Conservation (phyloP, 192 early-diverging fungal genomes). For the Chytriomyces sp. region DNA sequence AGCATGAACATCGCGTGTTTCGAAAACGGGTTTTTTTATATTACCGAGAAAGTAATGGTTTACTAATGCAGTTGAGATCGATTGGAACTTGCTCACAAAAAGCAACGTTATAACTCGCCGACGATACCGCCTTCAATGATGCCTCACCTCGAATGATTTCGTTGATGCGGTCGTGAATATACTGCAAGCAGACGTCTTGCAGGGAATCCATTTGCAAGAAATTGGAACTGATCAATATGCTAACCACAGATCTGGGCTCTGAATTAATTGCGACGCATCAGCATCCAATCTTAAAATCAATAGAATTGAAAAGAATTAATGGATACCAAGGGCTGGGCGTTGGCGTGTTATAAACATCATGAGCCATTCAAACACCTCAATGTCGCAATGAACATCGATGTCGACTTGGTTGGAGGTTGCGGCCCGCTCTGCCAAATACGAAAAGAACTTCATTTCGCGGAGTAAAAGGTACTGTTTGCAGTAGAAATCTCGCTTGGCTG, state of each 20-base stretch:
- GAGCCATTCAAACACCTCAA: slow-evolving; percentile 65
- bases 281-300: background rate
- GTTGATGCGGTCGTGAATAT: slow-evolving; percentile 55
- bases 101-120: slow-evolving; percentile 5
- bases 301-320: background rate
- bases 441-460: slow-evolving; percentile 60
- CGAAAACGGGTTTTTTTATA: background rate
- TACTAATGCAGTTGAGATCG: slow-evolving; percentile 53
- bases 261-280: no score
- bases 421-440: slow-evolving; percentile 40
- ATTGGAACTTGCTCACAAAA: slow-evolving; percentile 47
- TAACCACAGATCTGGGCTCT: slow-evolving; percentile 53
- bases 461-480: slow-evolving; percentile 54
- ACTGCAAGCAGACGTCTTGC: slow-evolving; percentile 52
- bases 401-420: slow-evolving; percentile 39
- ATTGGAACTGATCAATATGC: slow-evolving; percentile 60
- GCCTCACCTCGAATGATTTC: slow-evolving; percentile 51
- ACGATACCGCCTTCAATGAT: background rate
- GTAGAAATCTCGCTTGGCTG: slow-evolving; percentile 58
- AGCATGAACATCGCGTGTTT: background rate
- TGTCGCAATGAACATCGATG: slow-evolving; percentile 64
- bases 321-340: slow-evolving; percentile 44
- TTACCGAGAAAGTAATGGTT: slow-evolving; percentile 44
- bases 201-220: slow-evolving; percentile 57
- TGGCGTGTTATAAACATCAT: slow-evolving; percentile 53